Conservation (phyloP, 106 monocot genomes). For the Dioscorea dumetorum region DNA sequence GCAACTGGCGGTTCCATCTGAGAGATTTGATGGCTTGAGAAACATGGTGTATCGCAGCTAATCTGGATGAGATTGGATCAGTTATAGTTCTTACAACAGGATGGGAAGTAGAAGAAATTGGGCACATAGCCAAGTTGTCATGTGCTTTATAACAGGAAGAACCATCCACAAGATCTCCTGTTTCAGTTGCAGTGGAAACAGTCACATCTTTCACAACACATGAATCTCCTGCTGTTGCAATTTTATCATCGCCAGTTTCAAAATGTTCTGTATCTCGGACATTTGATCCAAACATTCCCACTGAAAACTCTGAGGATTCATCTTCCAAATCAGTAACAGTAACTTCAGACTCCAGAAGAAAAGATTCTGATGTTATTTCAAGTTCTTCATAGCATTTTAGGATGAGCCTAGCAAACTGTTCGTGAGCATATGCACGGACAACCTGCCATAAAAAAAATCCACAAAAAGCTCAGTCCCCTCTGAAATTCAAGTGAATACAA, state of each 20-base stretch:
- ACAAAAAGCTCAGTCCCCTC: too few relatives aligned
- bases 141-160: neutral
- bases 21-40: constrained; percentile 99
- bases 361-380: constrained; percentile 71
- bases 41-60: constrained; percentile 95
- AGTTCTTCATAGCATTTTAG: constrained; percentile 86
- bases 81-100: constrained; percentile 38
- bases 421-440: constrained; percentile 91
- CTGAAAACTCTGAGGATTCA: constrained; percentile 62
- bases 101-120: constrained; percentile 20
- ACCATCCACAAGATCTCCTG: constrained; percentile 15
- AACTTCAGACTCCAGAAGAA: constrained; percentile 67
- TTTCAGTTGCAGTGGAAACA: constrained; percentile 2
- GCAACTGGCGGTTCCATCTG: constrained; percentile 88
- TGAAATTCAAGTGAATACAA: too few relatives aligned
- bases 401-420: constrained; percentile 95
- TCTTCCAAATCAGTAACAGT: constrained; percentile 76
- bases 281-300: constrained; percentile 38
- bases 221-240: constrained; percentile 15
- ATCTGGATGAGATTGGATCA: constrained; percentile 89
- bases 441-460: constrained; percentile 30
- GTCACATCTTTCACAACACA: neutral
- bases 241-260: constrained; percentile 13
- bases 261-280: constrained; percentile 16
- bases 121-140: constrained; percentile 39